Percentiles rank a stretch among this genome's conserved stretches.
Evolutionary conservation across 2,329 filamentous ascomycete species (phyloP).

Genomic region (Botrytis medusae): DNA sequence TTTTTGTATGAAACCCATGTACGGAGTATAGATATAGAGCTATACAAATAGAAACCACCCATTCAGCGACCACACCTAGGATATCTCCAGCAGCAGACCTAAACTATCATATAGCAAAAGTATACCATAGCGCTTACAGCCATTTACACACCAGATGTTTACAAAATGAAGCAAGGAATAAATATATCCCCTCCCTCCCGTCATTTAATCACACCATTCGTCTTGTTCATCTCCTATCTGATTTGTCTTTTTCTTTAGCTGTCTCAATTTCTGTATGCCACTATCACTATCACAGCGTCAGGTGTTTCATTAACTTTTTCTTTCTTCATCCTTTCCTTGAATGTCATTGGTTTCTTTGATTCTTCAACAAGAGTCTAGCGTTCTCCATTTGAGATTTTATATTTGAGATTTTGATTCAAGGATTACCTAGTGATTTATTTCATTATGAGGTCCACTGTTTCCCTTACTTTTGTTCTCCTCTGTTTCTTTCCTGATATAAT

Average conservation of each 20-base stretch:
- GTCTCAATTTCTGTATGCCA: constrained; percentile 10
- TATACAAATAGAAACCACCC: neutral
- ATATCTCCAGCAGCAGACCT: neutral
- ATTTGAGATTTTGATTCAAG: neutral
- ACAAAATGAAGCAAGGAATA: neutral
- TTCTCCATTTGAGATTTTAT: neutral
- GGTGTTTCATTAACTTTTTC: neutral
- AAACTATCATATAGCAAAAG: neutral
- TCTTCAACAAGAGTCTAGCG: neutral
- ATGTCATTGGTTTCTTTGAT: neutral
- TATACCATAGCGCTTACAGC: neutral
- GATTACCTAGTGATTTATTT: neutral
- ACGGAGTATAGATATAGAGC: neutral
- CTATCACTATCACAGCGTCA: constrained; percentile 17
- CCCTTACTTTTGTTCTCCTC: constrained; percentile 27
- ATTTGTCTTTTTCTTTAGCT: neutral
- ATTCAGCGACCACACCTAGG: neutral
- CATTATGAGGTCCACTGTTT: neutral
- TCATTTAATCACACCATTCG: neutral
- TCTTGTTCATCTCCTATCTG: neutral
- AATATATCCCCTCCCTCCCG: neutral
- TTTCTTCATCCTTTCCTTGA: neutral
- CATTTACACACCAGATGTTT: neutral
- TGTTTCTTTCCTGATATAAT: constrained; percentile 28
- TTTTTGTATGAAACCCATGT: neutral